Base-by-base conservation (phyloP, 306 rosid species). In the Vicia villosa region DNA sequence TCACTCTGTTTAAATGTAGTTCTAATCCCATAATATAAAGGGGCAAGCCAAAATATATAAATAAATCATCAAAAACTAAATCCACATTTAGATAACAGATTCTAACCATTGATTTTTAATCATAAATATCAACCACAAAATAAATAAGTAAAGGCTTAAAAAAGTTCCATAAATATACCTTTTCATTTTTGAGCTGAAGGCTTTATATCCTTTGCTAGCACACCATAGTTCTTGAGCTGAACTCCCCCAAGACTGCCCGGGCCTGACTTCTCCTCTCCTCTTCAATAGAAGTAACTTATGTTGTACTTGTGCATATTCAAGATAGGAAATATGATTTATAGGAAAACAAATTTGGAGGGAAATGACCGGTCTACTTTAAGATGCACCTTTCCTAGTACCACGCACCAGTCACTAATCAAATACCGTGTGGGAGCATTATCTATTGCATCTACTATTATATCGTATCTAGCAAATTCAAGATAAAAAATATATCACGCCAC, bases 341-440 rank as follows among this genome's bases (percentile, higher is more conserved):
- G n/a, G n/a, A n/a, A n/a, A n/a, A n/a, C n/a, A n/a, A n/a, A n/a
- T n/a, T n/a, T n/a, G n/a, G n/a, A n/a, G n/a, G n/a, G n/a, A n/a
- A n/a, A n/a, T n/a, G n/a, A n/a, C n/a, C n/a, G n/a, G n/a, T n/a
- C n/a, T n/a, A n/a, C n/a, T n/a, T 52, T 54, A 17, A 59, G 52
- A 64, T 61, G 74, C 83, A 94, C 98, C 98, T 94, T 94, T 72
- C 96, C 96, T 60, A 94, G 78, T 59, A 94, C 86, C 75, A 94
- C 98, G 66, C 98, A 94, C 82, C 98, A 90, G 81, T 94, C 98
- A 46, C 89, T 94, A 64, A 90, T 94, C 92, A 94, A 51, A 84
- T 94, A 94, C 61, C 97, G 91, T 74, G 92, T 94, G 10, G 98
- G 97, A 84, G 97, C 94, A 84, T 94, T 94, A 81, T 94, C 98